Base-by-base conservation (phyloP, 2,329 filamentous ascomycete species). In the Xylariaceae sp. region DNA sequence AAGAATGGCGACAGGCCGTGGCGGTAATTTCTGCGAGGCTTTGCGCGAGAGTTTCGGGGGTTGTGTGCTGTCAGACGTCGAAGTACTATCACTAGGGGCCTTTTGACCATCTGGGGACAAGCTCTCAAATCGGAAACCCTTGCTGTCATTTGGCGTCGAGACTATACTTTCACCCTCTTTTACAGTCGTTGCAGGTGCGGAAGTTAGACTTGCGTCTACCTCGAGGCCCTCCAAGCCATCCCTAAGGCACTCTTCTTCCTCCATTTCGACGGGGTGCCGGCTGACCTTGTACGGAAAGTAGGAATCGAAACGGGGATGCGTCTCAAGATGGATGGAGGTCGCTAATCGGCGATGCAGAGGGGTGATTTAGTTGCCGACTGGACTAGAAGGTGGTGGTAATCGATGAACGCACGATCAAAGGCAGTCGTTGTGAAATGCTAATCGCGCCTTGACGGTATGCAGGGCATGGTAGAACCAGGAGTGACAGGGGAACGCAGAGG, bases 41-140 rank as follows among this genome's bases (percentile, higher is more conserved):
- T 87, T 89, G 64, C 90, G 86, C 61, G 85, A 80, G 54, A 88
- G 75, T 71, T 89, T 94, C 43, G 86, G 81, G 39, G 83, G 80
- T 65, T 87, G 83, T 19, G 63, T 67, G 32, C 73, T 73, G 51
- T 76, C 76, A 26, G 75, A 74, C 6, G 76, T 78, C 45, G 76
- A 76, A 43, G 70, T 71, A 67, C 74, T 76, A 51, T 76, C 76
- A 61, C 71, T 76, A 53, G 73, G 72, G 51, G 74, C 71, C 60
- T 80, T 80, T 60, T 66, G 59, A 39, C 72, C 74, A 59, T 76
- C 74, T 51, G 72, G 71, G 48, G 77, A 78, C 63, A 71, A 59
- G 57, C 71, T 76, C 42, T 74, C 69, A 5, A 74, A 74, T 45
- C 68, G 65, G 36, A 71, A 73, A 21, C 68, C 68, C 56, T 74